Base-by-base conservation (phyloP, 73 alveolate genomes). In the Stentor roeselii region DNA sequence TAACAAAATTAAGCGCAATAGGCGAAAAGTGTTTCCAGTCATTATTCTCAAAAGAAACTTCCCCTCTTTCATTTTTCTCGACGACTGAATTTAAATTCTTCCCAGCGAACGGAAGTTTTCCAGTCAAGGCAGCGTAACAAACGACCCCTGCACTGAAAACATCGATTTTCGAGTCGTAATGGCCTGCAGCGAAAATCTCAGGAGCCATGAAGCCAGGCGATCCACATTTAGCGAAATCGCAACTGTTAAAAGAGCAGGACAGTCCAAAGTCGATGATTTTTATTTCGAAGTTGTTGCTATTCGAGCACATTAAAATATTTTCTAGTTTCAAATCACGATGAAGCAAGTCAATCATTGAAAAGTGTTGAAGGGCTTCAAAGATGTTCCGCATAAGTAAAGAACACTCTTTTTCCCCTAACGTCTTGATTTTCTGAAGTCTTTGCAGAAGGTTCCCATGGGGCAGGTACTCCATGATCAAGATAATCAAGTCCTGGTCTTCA, bases 121-220 rank as follows among this genome's bases (percentile, higher is more conserved):
- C 80, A 34, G 50, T 67, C 37, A 67, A 30, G 34, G 34, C 42
- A 21, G 34, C 34, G 34, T 21, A 67, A 30, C 21, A 21, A 21
- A 67, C 27, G 27, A 67, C 80, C 3, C 80, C 80, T 30, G 80
- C 37, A 32, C 80, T 67, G 2, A 67, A 67, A 0, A 67, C 34
- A 67, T 67, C 80, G 0, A 2, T 40, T 67, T 67, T 67, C 14
- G 41, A 15, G 41, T 40, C 41, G 37, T 67, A 67, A 21, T 36
- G 27, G n/a, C 34, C 27, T 32, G 2, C 37, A 14, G 15, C 21
- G 27, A 67, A 2, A 15, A 67, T 67, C 34, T 67, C 80, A 21
- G 80, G 80, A 34, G 80, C 80, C 37, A 67, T 67, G 42, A 27
- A 67, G 27, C 80, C 80, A 30, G 80, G 80, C 1, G 80, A 67